Base-by-base conservation (phyloP, 768 basidiomycete species). In the Mycena polygramma region DNA sequence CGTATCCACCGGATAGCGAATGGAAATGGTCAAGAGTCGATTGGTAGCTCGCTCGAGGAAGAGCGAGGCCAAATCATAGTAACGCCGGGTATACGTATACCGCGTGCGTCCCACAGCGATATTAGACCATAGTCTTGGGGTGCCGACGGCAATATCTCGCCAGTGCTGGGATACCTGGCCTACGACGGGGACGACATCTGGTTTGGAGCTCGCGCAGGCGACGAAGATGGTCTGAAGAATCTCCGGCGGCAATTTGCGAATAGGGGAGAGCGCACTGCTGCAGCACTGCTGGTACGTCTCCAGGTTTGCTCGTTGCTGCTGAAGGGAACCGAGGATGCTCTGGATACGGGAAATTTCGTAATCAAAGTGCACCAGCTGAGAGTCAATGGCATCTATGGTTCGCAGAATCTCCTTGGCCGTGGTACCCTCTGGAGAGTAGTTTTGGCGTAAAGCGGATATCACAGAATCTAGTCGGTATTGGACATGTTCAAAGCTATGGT, bases 81-180 rank as follows among this genome's bases (percentile, higher is more conserved):
- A 70, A 17, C 26, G 36, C 22, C 59, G 48, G 17, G 20, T 15
- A 52, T 20, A 62, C 1, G 35, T 48, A 53, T 54, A 73, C 10
- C 72, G 72, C 11, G 54, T 73, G 9, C 72, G 55, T 22, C 69
- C 69, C 5, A 74, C 36, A 53, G 69, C 68, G 26, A 74, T 66
- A 39, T 43, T 60, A 11, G 69, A 68, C 73, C 73, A 69, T 3
- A 74, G 66, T 45, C 43, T 49, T 3, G 73, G 69, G 3, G 69
- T 65, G 0, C 26, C 39, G 10, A 62, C 5, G 45, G 36, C 58
- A 15, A 74, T 35, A 13, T 65, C 54, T 15, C 73, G 61, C 73
- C 73, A 73, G 36, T 66, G n/a, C 37, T 49, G 53, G 54, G 71
- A 72, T 45, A 68, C 57, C 45, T 63, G 52, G 26, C 67, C 74